These are phyloP conservation scores for Spergularia azorica DNA, from an alignment of 179 eudicot genomes.

Conservation along the genomic window DNA sequence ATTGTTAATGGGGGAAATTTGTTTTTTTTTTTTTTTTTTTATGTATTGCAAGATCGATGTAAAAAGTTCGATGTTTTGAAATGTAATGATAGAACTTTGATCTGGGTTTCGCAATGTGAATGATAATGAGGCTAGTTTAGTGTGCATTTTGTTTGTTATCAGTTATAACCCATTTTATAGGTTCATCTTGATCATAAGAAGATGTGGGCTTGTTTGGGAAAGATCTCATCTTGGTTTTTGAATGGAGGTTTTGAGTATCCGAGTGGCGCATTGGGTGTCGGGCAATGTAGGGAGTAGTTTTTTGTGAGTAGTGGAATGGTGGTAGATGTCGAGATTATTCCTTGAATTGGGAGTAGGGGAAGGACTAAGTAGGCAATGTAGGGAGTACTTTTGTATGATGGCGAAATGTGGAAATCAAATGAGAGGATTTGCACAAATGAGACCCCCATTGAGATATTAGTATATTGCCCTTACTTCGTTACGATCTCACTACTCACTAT, in stretches of 20 bases:
- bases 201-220: not conserved
- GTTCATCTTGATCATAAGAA: not conserved
- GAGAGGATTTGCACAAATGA: not conserved
- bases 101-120: not conserved
- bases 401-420: not conserved
- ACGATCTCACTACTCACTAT: no score
- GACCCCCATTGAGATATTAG: not conserved
- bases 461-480: not conserved
- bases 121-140: not conserved
- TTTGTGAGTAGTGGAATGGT: not conserved
- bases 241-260: not conserved
- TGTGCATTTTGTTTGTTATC: no score
- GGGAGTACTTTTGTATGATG: not conserved
- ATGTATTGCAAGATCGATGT: conserved; percentile 4
- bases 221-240: not conserved
- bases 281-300: not conserved
- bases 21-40: not conserved
- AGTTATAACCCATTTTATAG: no score
- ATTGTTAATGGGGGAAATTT: not conserved
- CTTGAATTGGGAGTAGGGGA: not conserved
- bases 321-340: not conserved
- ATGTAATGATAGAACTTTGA: not conserved
- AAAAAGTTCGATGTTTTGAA: not conserved
- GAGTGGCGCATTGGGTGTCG: not conserved
- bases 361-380: not conserved